Evolutionary conservation across 495 filamentous ascomycete genomes (phyloP).

Genomic region (Platismatia glauca): DNA sequence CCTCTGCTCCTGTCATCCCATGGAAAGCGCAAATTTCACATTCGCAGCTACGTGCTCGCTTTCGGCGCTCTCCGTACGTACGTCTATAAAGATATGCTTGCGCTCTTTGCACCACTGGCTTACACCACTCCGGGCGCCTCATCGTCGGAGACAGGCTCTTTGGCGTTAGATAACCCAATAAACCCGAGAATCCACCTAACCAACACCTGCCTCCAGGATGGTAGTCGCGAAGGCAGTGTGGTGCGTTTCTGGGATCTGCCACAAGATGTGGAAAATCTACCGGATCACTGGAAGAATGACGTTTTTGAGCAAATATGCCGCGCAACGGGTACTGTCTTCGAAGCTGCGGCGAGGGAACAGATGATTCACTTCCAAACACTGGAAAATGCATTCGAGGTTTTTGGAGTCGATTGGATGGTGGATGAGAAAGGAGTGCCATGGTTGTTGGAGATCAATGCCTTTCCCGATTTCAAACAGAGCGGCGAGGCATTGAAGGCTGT

Average conservation of each 20-base stretch:
- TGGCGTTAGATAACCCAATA: background rate
- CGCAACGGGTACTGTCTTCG: conserved; percentile 66
- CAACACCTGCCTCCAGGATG: conserved; percentile 84
- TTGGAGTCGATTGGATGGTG: conserved; percentile 83
- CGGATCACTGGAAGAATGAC: conserved; percentile 43
- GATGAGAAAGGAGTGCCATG: conserved; percentile 54
- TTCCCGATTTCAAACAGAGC: conserved; percentile 90
- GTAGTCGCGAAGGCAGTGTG: conserved; percentile 50
- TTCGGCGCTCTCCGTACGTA: conserved; percentile 70
- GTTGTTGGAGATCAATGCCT: conserved; percentile 91
- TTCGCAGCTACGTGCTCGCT: conserved; percentile 80
- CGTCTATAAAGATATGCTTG: conserved; percentile 84
- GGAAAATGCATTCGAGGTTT: conserved; percentile 83
- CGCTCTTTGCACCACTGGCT: conserved; percentile 68
- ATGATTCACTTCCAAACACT: conserved; percentile 85
- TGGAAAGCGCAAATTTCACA: conserved; percentile 81
- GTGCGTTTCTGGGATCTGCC: conserved; percentile 62
- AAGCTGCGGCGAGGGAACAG: conserved; percentile 74
- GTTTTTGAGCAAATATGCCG: conserved; percentile 65
- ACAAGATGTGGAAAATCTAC: conserved; percentile 22
- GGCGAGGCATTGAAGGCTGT: conserved; percentile 61
- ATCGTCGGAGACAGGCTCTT: conserved; percentile 8
- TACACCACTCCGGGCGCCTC: conserved; percentile 43
- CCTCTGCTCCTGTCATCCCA: conserved; percentile 61
- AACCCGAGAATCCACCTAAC: conserved; percentile 72